phyloP scores from a whole-genome alignment of 345 rosid genomes.

The Eucalyptus melliodora region DNA sequence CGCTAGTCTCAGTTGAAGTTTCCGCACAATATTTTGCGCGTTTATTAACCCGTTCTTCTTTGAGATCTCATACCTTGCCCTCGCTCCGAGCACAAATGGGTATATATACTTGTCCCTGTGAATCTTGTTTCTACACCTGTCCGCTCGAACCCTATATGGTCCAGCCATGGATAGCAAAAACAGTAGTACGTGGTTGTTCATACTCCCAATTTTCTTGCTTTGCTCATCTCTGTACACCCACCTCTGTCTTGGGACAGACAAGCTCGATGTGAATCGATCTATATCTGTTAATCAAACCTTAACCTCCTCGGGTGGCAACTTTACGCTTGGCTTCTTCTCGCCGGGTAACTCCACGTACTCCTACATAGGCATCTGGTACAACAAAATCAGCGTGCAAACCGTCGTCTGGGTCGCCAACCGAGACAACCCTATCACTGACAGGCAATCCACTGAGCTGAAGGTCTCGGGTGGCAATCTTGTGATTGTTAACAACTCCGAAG shows the following conservation, averaged over 20 bases:
- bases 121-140: background rate
- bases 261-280: conserved; percentile 27
- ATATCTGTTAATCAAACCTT: conserved; percentile 53
- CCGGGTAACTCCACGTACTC: conserved; percentile 42
- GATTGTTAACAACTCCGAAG: conserved; percentile 33
- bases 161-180: conserved; percentile 7
- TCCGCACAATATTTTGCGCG: background rate
- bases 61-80: background rate
- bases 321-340: conserved; percentile 52
- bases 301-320: conserved; percentile 29
- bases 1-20: background rate
- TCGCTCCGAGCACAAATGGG: background rate
- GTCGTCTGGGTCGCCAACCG: conserved; percentile 78
- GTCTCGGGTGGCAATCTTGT: conserved; percentile 56
- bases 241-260: conserved; percentile 15
- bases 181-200: conserved; percentile 1
- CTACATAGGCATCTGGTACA: conserved; percentile 69
- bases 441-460: conserved; percentile 26
- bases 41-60: background rate
- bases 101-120: background rate
- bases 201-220: conserved; percentile 1
- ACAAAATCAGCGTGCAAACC: conserved; percentile 17
- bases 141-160: background rate
- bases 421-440: conserved; percentile 35
- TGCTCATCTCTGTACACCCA: conserved; percentile 2